These are phyloP conservation scores for Prosopis cineraria DNA, from an alignment of 306 rosid genomes.

Conservation along the genomic window DNA sequence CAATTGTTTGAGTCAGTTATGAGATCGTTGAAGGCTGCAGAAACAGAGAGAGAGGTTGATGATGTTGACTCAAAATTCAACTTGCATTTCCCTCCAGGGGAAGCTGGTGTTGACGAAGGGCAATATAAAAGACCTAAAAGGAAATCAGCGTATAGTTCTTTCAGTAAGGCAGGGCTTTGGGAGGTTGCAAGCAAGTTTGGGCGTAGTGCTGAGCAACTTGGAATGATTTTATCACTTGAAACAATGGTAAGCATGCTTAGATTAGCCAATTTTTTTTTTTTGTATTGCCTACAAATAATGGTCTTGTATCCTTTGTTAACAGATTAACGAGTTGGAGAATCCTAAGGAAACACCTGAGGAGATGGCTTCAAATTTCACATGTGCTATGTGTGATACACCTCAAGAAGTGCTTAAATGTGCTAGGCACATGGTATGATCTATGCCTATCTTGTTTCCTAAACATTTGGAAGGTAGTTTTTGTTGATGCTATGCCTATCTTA, in stretches of 20 bases:
- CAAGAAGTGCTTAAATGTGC: constrained; percentile 94
- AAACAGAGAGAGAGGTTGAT: constrained; percentile 95
- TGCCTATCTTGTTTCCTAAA: constrained; percentile 8
- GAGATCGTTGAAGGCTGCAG: constrained; percentile 89
- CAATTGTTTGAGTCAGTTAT: constrained; percentile 86
- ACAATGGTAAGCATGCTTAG: constrained; percentile 56
- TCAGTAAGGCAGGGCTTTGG: constrained; percentile 92
- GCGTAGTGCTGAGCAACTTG: constrained; percentile 94
- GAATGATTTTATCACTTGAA: constrained; percentile 75
- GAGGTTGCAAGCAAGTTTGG: constrained; percentile 97
- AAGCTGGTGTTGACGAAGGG: constrained; percentile 92
- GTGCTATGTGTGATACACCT: constrained; percentile 84
- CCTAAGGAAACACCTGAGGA: constrained; percentile 98
- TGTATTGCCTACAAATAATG: constrained; percentile 11
- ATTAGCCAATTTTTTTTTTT: constrained; percentile 34
- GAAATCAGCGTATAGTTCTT: constrained; percentile 73
- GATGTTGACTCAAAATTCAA: constrained; percentile 98
- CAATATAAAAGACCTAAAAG: constrained; percentile 92
- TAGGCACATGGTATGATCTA: constrained; percentile 81
- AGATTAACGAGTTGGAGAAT: constrained; percentile 92
- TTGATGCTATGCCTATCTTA: constrained; percentile 17
- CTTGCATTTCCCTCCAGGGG: constrained; percentile 96
- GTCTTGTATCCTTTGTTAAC: constrained; percentile 23
- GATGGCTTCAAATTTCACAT: constrained; percentile 92
- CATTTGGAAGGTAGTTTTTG: constrained; percentile 15